Percentiles rank a stretch among this genome's conserved stretches.
These are phyloP conservation scores for Lentinula guzmanii DNA, from an alignment of 768 basidiomycete species.

Conservation along the genomic window DNA sequence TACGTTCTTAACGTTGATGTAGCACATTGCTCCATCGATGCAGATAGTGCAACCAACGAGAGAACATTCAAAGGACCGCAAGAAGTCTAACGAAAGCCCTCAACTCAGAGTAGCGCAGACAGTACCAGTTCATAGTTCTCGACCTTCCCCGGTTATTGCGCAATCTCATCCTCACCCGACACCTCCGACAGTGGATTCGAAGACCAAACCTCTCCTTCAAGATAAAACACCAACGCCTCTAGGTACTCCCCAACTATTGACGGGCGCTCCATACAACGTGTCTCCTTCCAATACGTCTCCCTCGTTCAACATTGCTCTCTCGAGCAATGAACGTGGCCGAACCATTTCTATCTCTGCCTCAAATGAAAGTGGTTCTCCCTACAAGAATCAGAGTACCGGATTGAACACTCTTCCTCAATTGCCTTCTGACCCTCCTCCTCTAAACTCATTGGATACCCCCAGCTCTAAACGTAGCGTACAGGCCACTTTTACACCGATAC, in stretches of 20 bases:
- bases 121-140: background rate
- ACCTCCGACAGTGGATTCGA: background rate
- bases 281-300: background rate
- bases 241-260: background rate
- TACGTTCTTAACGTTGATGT: background rate
- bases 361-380: constrained; percentile 2
- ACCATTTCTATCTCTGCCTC: constrained; percentile 4
- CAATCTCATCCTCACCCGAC: background rate
- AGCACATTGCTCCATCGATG: background rate
- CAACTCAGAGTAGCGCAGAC: background rate
- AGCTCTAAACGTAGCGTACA: constrained; percentile 2
- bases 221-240: background rate
- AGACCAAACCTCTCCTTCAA: background rate
- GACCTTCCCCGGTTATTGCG: background rate
- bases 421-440: background rate
- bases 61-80: background rate
- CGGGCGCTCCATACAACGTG: background rate
- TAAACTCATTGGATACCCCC: background rate
- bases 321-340: constrained; percentile 1
- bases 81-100: background rate
- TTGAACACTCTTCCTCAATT: background rate
- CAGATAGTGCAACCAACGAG: background rate
- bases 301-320: constrained; percentile 4
- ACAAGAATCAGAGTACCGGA: background rate
- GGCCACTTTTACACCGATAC: background rate